Evolutionary conservation across 768 basidiomycete species (phyloP), one percentile per base, ranked within the genome.

Genomic region (Boletellus emodensis): DNA sequence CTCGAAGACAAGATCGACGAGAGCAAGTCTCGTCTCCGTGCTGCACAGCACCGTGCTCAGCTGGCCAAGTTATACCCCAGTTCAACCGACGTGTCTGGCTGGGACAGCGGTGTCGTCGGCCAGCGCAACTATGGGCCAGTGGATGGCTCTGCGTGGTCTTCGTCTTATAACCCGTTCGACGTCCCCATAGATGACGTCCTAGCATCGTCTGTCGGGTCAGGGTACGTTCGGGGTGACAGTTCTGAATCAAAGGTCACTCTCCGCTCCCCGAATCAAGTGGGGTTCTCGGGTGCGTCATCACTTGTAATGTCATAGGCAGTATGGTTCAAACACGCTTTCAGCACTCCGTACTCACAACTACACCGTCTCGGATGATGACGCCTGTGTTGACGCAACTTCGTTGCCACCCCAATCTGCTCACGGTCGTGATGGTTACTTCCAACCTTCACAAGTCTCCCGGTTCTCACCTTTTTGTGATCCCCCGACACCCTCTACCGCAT

Each of bases 1-100:
- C 70, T 93, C 49, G 90, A 94, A 67, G 84, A 84, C 42, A 78
- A 72, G 58, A 75, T 93, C 33, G 74, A 78, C 30, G 74, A 78
- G 51, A 82, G 83, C 67, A 83, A 77, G 68, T 80, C 80, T 55
- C 75, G 75, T 48, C 69, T 94, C 49, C 74, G 69, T 54, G 63
- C 67, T n/a, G 74, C 81, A 34, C 81, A 80, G 57, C 82, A 83
- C 55, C 78, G 75, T 44, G 81, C 77, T 28, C 81, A 82, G 58
- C 70, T 72, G 42, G 46, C 70, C 71, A 46, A 64, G 62, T 42
- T 67, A 72, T 56, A 66, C 66, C 48, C 66, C 60, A 32, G 59
- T 67, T 55, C 59, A 22, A 40, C 44, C 2, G 56, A 62, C 9
- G 28, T 24, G 3, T 44, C 54, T 47, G 36, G 47, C 35, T 44